Conservation (phyloP, 2,329 filamentous ascomycete species). For the Penicillium glabrum region DNA sequence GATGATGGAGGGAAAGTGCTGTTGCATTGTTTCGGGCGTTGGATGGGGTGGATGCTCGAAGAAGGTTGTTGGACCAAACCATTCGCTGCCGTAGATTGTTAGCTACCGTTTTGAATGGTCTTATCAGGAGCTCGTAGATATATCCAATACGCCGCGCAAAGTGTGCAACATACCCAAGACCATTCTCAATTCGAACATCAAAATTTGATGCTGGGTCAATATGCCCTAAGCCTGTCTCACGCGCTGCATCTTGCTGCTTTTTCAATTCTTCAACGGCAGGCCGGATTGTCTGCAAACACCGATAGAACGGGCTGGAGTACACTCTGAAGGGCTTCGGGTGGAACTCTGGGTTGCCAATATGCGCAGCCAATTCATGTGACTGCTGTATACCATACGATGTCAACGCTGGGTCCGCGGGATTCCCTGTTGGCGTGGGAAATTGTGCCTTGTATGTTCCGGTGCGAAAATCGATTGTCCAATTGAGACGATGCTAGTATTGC, state of each 20-base stretch:
- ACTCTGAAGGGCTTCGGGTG: constrained; percentile 52
- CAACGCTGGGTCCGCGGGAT: constrained; percentile 82
- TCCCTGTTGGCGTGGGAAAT: constrained; percentile 80
- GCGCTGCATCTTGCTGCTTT: constrained; percentile 17
- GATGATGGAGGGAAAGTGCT: constrained; percentile 58
- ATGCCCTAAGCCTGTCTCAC: constrained; percentile 21
- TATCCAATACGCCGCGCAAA: background rate
- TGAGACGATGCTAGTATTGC: constrained; percentile 76
- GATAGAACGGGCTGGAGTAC: constrained; percentile 84
- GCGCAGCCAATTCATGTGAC: constrained; percentile 68
- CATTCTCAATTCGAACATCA: constrained; percentile 52
- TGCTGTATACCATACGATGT: constrained; percentile 85
- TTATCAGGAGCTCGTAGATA: background rate
- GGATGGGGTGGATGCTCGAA: constrained; percentile 85
- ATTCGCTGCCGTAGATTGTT: constrained; percentile 61
- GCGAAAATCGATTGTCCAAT: constrained; percentile 79
- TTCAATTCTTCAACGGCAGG: constrained; percentile 55
- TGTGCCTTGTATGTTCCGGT: constrained; percentile 75
- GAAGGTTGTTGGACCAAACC: constrained; percentile 77
- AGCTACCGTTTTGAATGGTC: background rate
- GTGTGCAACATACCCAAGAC: constrained; percentile 46
- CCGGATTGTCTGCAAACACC: constrained; percentile 79
- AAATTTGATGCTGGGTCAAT: constrained; percentile 38
- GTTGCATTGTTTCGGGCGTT: constrained; percentile 59
- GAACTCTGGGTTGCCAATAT: constrained; percentile 32